These are phyloP conservation scores for Aspergillus arachidicola DNA, from an alignment of 2,329 filamentous ascomycete species.

Conservation along the genomic window DNA sequence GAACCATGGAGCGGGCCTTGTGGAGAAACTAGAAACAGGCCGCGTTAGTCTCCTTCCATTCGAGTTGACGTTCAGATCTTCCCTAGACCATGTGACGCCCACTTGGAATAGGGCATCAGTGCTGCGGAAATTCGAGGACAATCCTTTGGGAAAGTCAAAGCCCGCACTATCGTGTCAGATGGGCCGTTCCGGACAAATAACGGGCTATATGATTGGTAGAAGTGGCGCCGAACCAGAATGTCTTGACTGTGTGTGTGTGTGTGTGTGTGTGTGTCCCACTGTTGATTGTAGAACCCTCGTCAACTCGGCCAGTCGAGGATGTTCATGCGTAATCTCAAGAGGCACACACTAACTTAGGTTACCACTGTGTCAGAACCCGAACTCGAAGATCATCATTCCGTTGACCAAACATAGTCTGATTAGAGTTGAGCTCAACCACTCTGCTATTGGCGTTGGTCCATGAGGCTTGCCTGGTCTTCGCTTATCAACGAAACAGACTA, in stretches of 20 bases:
- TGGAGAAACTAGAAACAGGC: constrained; percentile 9
- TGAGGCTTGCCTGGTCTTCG: background rate
- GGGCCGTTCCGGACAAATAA: background rate
- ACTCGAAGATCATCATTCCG: background rate
- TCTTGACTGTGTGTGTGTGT: background rate
- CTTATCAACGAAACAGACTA: background rate
- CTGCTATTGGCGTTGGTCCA: background rate
- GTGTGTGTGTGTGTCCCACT: background rate
- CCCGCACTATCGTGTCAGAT: background rate
- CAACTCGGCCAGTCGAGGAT: background rate
- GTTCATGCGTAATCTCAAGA: constrained; percentile 3
- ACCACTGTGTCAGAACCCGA: background rate
- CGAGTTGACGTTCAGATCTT: constrained; percentile 2
- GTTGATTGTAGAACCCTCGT: background rate
- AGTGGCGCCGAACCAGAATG: background rate
- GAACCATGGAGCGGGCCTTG: constrained; percentile 1
- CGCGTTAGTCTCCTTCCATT: constrained; percentile 4
- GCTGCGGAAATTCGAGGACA: background rate
- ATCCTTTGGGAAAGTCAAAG: background rate
- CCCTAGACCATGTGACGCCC: constrained; percentile 5
- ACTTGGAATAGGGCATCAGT: constrained; percentile 3
- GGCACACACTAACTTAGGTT: background rate
- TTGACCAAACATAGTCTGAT: background rate
- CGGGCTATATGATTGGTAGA: background rate
- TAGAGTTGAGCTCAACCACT: background rate